Base-by-base conservation (phyloP, 306 rosid species). In the Acacia melanoxylon region DNA sequence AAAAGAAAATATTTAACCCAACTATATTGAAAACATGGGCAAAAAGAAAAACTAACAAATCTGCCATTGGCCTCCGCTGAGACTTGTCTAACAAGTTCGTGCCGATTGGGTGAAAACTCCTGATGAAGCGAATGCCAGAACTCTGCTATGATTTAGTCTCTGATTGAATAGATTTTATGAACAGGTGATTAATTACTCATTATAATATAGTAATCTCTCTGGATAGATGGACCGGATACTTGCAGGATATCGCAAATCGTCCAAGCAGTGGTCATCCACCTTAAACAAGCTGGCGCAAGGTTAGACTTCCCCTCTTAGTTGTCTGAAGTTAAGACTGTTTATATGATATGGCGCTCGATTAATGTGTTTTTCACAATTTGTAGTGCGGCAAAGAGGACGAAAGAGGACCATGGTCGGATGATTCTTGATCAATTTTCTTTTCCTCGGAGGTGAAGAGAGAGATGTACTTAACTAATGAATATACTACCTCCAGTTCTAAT, bases 341-440 rank as follows among this genome's bases (percentile, higher is more conserved):
- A 62, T 29, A 42, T 72, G 16, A 66, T 74, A 25, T 58, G 1
- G 40, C 63, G 15, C 78, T 44, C 8, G 37, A 63, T 66, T 29
- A 66, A 48, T 20, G n/a, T 65, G 41, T 3, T 44, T 46, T 49
- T 45, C 41, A 41, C 78, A n/a, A 82, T 68, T 75, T 81, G 75
- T 86, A 94, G 97, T 92, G 89, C 87, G 98, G 77, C 94, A 92
- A 84, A 89, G 97, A 86, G 95, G 98, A 72, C 89, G 94, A 46
- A 92, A 94, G 90, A 91, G 94, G 88, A 92, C 97, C 83, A 94
- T 94, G 98, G 92, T 94, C 81, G 98, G 97, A 83, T 93, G 88
- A 88, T 75, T 79, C 83, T 73, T 56, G 54, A 17, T 61, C 52
- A 19, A 67, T 69, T 66, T 75, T 78, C 70, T 69, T 22, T 66